phyloP scores from a whole-genome alignment of 2,329 filamentous ascomycete species.

The Cyphellophora europaea region DNA sequence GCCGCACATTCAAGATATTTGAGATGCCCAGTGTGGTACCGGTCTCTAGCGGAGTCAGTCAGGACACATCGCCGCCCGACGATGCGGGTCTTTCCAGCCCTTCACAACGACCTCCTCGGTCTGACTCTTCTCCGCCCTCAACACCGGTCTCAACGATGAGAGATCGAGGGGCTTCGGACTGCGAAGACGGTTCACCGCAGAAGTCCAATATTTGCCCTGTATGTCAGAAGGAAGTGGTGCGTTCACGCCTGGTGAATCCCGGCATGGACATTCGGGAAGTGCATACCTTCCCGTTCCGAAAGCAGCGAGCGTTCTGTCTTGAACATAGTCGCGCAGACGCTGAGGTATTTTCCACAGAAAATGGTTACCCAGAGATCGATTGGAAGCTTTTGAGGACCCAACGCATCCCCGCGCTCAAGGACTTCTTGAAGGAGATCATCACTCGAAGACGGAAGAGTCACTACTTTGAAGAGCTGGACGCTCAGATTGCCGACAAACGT shows the following conservation, averaged over 20 bases:
- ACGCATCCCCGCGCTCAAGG: conserved; percentile 37
- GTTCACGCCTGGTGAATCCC: not conserved
- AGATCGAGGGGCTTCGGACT: no score
- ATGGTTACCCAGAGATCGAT: conserved; percentile 61
- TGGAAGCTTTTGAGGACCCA: conserved; percentile 64
- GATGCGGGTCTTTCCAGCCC: not conserved
- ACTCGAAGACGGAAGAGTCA: conserved; percentile 45
- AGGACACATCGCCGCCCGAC: not conserved
- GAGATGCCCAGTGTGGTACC: not conserved
- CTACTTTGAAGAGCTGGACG: conserved; percentile 50
- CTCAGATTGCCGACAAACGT: conserved; percentile 10
- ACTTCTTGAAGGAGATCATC: conserved; percentile 50
- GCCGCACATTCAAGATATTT: no score
- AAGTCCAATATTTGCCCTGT: not conserved
- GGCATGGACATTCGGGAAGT: conserved; percentile 1
- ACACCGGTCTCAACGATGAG: not conserved
- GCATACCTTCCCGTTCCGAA: conserved; percentile 9
- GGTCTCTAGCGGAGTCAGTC: not conserved
- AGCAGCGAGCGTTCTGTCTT: conserved; percentile 16
- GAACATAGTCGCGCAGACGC: conserved; percentile 15
- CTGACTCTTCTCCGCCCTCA: not conserved
- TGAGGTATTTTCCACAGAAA: conserved; percentile 33
- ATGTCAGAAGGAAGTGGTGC: not conserved
- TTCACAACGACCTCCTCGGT: no score
- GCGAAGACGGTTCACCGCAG: not conserved